Percentiles rank a stretch among this genome's conserved stretches.
Conservation (phyloP, 2,329 filamentous ascomycete genomes). For the Aspergillus sp. region DNA sequence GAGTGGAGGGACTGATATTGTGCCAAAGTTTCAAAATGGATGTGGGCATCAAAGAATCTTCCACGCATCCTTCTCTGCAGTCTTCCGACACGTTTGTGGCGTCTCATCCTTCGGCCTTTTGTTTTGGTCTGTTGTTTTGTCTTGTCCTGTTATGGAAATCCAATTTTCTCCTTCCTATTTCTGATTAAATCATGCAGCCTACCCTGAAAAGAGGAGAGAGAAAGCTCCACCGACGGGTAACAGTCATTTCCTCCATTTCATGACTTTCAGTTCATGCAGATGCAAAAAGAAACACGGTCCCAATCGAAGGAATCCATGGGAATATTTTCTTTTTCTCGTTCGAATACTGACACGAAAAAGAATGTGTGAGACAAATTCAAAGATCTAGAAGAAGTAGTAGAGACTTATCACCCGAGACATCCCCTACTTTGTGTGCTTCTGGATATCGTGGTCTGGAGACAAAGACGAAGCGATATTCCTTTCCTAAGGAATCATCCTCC, state of each 20-base stretch:
- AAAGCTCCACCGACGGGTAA: no score
- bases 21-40: constrained; percentile 4
- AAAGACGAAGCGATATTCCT: not conserved
- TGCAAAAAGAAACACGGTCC: no score
- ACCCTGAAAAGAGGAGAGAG: no score
- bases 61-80: constrained; percentile 31
- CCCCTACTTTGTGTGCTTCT: not conserved
- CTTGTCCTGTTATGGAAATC: not conserved
- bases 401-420: constrained; percentile 7
- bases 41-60: constrained; percentile 21
- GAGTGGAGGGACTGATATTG: constrained; percentile 1
- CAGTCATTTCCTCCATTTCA: no score
- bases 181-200: no score
- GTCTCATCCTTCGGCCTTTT: not conserved
- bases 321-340: not conserved
- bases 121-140: not conserved
- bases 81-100: constrained; percentile 16
- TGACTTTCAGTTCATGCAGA: no score
- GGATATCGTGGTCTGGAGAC: not conserved
- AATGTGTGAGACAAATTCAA: not conserved
- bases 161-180: no score
- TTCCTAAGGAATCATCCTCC: no score
- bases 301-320: no score
- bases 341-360: not conserved
- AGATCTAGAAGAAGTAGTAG: not conserved